Evolutionary conservation across 805 yeast species (phyloP).

Genomic region (Kregervanrija delftensis): DNA sequence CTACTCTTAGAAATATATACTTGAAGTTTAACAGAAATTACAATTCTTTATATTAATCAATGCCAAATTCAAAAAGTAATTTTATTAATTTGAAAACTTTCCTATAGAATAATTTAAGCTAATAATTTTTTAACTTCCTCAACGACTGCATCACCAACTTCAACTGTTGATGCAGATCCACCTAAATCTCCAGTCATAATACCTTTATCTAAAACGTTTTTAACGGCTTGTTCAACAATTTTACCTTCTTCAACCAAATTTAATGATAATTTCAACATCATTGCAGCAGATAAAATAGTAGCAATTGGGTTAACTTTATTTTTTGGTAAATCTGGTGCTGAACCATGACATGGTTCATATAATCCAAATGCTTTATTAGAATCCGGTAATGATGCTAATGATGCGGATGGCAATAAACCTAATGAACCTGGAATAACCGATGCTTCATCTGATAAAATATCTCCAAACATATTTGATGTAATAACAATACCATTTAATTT

Average conservation of each 20-base stretch:
- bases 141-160: conserved; percentile 93
- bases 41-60: too few species aligned
- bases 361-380: conserved; percentile 90
- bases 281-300: conserved; percentile 89
- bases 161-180: conserved; percentile 75
- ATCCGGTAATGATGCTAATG: conserved; percentile 95
- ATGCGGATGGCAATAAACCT: conserved; percentile 93
- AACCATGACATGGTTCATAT: conserved; percentile 98
- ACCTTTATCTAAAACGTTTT: conserved; percentile 71
- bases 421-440: conserved; percentile 96
- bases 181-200: conserved; percentile 88
- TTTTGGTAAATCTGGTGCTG: conserved; percentile 88
- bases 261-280: conserved; percentile 93
- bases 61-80: too few species aligned
- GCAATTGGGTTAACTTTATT: conserved; percentile 95
- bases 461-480: conserved; percentile 97
- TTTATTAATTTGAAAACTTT: too few species aligned
- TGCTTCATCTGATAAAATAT: conserved; percentile 96
- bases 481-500: conserved; percentile 87
- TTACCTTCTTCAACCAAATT: conserved; percentile 78
- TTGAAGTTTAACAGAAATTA: too few species aligned
- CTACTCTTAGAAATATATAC: too few species aligned
- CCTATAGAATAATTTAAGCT: conserved; percentile 1
- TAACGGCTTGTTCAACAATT: conserved; percentile 85
- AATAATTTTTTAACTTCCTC: conserved; percentile 46